phyloP scores from a whole-genome alignment of 1,139 yeast species.

The Nakaseomyces sp. region DNA sequence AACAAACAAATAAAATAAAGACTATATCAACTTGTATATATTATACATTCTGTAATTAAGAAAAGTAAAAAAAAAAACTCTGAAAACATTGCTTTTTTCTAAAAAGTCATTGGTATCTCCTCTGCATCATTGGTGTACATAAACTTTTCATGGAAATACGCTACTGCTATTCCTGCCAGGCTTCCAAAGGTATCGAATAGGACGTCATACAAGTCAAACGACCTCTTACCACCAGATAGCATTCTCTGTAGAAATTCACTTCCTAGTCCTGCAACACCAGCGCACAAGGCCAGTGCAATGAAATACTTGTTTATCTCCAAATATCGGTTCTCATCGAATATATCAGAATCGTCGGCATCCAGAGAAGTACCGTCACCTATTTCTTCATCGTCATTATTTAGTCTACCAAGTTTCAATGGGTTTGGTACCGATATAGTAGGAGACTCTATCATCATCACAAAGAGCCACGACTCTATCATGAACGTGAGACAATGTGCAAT shows the following conservation, averaged over 20 bases:
- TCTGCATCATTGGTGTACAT: background rate
- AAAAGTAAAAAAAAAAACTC: background rate
- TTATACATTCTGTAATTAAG: constrained; percentile 3
- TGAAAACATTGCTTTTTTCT: too few species aligned
- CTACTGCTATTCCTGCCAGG: constrained; percentile 17
- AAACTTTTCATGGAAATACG: constrained; percentile 7
- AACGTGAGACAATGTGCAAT: constrained; percentile 43
- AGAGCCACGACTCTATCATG: constrained; percentile 40
- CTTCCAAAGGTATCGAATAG: constrained; percentile 35
- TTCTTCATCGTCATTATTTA: background rate
- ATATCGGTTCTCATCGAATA: background rate
- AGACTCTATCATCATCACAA: constrained; percentile 33
- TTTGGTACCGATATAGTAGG: background rate
- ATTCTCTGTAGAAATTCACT: constrained; percentile 45
- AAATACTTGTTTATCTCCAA: constrained; percentile 28
- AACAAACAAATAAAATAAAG: background rate
- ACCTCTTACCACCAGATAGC: constrained; percentile 36
- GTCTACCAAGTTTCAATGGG: background rate
- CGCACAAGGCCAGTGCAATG: constrained; percentile 38
- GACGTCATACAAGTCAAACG: constrained; percentile 45
- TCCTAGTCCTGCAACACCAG: constrained; percentile 39
- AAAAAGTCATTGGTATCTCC: background rate
- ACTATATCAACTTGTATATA: constrained; percentile 7
- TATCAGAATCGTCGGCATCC: background rate
- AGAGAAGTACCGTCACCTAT: background rate